Conservation (phyloP, 768 basidiomycete species). For the Lentinula boryana region DNA sequence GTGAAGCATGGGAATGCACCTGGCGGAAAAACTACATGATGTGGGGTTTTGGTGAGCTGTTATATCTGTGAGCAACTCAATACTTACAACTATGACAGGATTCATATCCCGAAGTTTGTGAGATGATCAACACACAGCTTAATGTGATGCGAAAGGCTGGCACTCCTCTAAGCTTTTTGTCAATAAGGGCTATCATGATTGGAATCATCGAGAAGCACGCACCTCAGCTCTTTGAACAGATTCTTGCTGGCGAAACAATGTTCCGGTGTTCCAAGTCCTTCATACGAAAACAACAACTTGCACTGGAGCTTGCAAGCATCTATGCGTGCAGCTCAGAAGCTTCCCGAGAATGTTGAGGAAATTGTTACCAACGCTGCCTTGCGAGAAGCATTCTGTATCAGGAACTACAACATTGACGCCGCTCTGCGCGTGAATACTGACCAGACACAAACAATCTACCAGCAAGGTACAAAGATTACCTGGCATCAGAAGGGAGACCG, state of each 20-base stretch:
- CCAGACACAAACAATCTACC: conserved; percentile 14
- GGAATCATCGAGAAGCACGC: conserved; percentile 9
- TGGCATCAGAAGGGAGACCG: conserved; percentile 8
- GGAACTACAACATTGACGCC: conserved; percentile 9
- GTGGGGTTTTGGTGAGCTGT: neutral
- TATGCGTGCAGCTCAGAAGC: conserved; percentile 21
- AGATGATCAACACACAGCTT: neutral
- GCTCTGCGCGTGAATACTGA: conserved; percentile 14
- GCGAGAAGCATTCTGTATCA: conserved; percentile 6
- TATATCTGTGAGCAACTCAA: neutral
- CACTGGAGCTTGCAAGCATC: conserved; percentile 15
- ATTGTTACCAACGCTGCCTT: conserved; percentile 10
- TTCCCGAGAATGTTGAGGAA: conserved; percentile 15
- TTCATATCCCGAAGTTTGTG: neutral
- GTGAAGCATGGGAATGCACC: neutral
- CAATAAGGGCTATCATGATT: neutral
- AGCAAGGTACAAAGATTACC: conserved; percentile 8
- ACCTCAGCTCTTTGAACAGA: conserved; percentile 16
- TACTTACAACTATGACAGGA: neutral
- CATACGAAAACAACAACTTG: conserved; percentile 7
- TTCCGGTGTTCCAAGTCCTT: conserved; percentile 16
- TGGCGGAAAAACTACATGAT: neutral
- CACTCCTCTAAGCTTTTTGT: neutral
- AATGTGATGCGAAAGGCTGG: neutral
- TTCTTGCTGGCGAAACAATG: conserved; percentile 7